Evolutionary conservation across 2,329 filamentous ascomycete species (phyloP).

Genomic region (Magnaporthiopsis rhizophila): DNA sequence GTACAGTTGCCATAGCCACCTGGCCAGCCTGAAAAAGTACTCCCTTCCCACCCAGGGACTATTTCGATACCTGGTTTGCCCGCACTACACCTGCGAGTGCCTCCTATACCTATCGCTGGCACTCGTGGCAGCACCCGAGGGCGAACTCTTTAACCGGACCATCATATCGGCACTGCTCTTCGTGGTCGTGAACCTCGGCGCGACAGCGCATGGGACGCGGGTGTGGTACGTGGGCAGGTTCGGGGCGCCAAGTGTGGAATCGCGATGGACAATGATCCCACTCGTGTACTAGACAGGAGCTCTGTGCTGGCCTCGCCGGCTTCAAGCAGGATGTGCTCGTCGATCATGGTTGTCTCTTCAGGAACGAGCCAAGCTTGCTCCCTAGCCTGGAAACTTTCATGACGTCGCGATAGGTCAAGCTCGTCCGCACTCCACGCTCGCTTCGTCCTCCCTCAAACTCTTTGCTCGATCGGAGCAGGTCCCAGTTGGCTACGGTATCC

Average conservation of each 20-base stretch:
- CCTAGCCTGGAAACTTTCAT: conserved; percentile 70
- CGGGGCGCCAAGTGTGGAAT: conserved; percentile 52
- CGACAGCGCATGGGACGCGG: conserved; percentile 71
- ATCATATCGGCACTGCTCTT: conserved; percentile 64
- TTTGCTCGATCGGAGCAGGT: conserved; percentile 45
- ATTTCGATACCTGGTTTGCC: conserved; percentile 68
- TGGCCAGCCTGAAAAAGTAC: conserved; percentile 71
- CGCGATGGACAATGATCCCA: conserved; percentile 71
- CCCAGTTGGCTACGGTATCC: conserved; percentile 65
- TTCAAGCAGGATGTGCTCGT: not conserved
- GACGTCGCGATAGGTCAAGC: conserved; percentile 80
- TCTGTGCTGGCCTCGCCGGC: not conserved
- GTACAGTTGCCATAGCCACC: conserved; percentile 62
- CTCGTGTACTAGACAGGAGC: conserved; percentile 43
- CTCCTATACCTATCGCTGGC: conserved; percentile 74
- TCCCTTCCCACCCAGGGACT: conserved; percentile 65
- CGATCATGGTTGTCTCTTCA: conserved; percentile 25
- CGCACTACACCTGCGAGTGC: conserved; percentile 89
- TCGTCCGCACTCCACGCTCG: conserved; percentile 53
- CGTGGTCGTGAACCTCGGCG: conserved; percentile 69
- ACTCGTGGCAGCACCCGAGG: conserved; percentile 62
- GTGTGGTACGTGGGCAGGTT: conserved; percentile 75
- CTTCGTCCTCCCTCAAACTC: conserved; percentile 44
- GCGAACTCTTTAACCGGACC: conserved; percentile 61
- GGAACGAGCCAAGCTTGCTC: conserved; percentile 47